Base-by-base conservation (phyloP, 495 filamentous ascomycete genomes). In the Elaphomyces granulatus region DNA sequence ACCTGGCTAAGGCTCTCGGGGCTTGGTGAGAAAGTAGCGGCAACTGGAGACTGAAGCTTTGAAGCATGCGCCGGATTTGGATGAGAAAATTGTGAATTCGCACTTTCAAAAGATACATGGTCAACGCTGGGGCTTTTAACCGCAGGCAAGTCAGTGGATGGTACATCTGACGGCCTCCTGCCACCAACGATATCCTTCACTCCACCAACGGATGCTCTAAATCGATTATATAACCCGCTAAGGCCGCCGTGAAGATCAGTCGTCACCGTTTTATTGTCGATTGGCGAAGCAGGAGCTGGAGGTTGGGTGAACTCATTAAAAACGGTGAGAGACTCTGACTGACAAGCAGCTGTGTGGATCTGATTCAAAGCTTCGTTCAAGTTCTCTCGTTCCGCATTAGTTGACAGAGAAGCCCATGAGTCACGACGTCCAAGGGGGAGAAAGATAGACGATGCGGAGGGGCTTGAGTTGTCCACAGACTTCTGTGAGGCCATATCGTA, bases 291-390 rank as follows among this genome's bases (percentile, higher is more conserved):
- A 0, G 73, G 55, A 16, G 51, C 53, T 3, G 68, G 67, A 8
- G 67, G 70, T 33, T 56, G 61, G 0, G 67, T 67, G 41, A 90
- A 83, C 36, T 92, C 86, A 58, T 87, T 87, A 61, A 95, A 95
- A 15, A 82, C 85, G 8, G 85, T 94, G 9, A 93, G 64, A 23
- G 72, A 68, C 21, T 79, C 80, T 9, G 82, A 80, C 45, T 83
- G 81, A 47, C 80, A 87, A 4, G 87, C 83, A 15, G 80, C 67
- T 12, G 61, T 82, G 59, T 95, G 87, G 23, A 94, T 93, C 38
- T 82, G 75, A 56, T 90, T 83, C 23, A 95, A 72, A 10, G 80
- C 68, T 40, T 83, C 71, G 15, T 80, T 70, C 15, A 86, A 68
- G 12, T 74, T 73, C 38, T 83, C 80, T 51, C 71, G 77, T 53